A percentile compares a stretch with the other conserved stretches of the same genome.
Conservation (phyloP, 2,329 filamentous ascomycete species). For the Neonectria magnoliae region DNA sequence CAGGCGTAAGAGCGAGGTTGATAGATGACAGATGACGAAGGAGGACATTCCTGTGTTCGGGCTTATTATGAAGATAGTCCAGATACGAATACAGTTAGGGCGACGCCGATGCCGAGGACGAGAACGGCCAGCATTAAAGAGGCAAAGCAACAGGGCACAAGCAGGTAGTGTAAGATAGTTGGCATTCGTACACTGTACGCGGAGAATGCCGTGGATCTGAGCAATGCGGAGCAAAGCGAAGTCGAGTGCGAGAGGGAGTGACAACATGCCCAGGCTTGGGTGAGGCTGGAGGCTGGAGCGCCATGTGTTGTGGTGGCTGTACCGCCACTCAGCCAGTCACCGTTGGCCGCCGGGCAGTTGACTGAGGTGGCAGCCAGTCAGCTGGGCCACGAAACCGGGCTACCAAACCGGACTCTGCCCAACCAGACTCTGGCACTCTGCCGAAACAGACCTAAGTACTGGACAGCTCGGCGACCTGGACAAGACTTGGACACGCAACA, state of each 20-base stretch:
- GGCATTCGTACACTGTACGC: not conserved
- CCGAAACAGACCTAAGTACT: not conserved
- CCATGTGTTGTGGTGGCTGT: slow-evolving; percentile 21
- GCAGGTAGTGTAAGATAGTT: not conserved
- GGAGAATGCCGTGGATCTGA: not conserved
- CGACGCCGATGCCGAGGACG: slow-evolving; percentile 20
- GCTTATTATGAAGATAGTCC: not conserved
- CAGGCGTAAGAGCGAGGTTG: slow-evolving; percentile 24
- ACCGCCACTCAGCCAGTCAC: slow-evolving; percentile 12
- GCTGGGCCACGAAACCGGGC: slow-evolving; percentile 1
- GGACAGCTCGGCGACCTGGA: not conserved
- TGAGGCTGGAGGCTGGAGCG: slow-evolving; percentile 22
- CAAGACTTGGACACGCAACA: not conserved
- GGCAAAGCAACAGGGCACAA: slow-evolving; percentile 4
- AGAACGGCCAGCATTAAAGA: slow-evolving; percentile 9
- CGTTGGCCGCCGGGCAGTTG: not conserved
- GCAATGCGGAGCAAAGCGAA: not conserved
- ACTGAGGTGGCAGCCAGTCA: slow-evolving; percentile 12
- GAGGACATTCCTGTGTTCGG: not conserved
- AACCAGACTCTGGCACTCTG: slow-evolving; percentile 2
- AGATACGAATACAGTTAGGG: not conserved
- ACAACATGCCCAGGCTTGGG: not conserved
- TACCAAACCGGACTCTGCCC: not conserved
- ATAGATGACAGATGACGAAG: not conserved
- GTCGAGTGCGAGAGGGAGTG: slow-evolving; percentile 1